These are phyloP conservation scores for Aquilaria agallochum DNA, from an alignment of 441 rosid genomes.

Conservation along the genomic window DNA sequence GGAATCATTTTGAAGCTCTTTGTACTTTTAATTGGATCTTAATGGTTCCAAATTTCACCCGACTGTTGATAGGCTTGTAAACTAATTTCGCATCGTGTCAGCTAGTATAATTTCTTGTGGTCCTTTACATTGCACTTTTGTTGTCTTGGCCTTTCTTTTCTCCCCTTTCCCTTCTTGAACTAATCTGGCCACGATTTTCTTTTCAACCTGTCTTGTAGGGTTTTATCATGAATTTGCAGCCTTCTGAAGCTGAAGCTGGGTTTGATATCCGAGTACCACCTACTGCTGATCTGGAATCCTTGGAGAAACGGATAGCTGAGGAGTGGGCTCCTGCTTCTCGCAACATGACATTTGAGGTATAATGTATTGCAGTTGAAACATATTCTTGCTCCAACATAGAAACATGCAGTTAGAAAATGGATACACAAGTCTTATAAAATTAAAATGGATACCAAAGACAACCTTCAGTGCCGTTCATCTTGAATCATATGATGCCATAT, in stretches of 20 bases:
- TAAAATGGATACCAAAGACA: too few species aligned
- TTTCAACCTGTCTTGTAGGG: constrained; percentile 44
- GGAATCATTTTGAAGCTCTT: too few species aligned
- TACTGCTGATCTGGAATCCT: constrained; percentile 53
- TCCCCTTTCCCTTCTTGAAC: constrained; percentile 77
- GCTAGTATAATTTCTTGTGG: too few species aligned
- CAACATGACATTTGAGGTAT: constrained; percentile 90
- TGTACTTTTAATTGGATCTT: too few species aligned
- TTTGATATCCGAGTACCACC: constrained; percentile 90
- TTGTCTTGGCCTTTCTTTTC: constrained; percentile 5
- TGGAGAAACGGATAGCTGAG: constrained; percentile 81
- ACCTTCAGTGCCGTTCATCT: too few species aligned
- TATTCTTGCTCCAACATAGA: constrained; percentile 1
- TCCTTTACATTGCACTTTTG: too few species aligned
- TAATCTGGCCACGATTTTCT: constrained; percentile 1
- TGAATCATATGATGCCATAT: too few species aligned
- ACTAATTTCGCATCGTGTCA: too few species aligned
- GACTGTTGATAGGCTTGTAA: too few species aligned
- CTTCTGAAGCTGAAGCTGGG: constrained; percentile 98
- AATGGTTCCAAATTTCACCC: too few species aligned
- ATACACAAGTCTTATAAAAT: too few species aligned
- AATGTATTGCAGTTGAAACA: constrained; percentile 1
- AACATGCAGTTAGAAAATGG: not conserved
- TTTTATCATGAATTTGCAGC: constrained; percentile 95
- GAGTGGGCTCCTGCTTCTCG: constrained; percentile 96